Evolutionary conservation across 176 grass and related monocot genomes (phyloP).

Genomic region (Hsuehochloa calcarea): DNA sequence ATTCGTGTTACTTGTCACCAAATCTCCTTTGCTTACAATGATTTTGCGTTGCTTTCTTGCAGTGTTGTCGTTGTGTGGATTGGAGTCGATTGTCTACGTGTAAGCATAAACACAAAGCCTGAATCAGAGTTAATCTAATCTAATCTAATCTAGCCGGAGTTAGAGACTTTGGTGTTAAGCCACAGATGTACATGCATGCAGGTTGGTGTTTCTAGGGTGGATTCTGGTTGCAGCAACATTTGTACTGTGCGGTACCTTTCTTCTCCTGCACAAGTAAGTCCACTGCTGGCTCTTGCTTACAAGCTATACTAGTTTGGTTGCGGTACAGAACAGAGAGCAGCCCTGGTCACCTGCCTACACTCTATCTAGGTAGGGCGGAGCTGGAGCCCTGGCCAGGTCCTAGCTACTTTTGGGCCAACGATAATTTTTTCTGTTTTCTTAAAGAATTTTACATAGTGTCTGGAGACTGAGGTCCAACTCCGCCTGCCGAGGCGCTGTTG

Average conservation of each 20-base stretch:
- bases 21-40: background rate
- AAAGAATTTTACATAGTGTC: too few species aligned
- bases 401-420: too few species aligned
- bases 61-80: slow-evolving; percentile 66
- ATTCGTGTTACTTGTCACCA: background rate
- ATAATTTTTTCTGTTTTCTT: too few species aligned
- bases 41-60: background rate
- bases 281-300: background rate
- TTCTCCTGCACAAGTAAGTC: slow-evolving; percentile 81
- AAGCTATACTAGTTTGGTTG: slow-evolving; percentile 10
- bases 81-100: slow-evolving; percentile 60
- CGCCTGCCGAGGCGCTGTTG: too few species aligned
- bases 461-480: too few species aligned
- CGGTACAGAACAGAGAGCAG: background rate
- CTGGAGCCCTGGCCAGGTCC: too few species aligned
- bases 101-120: slow-evolving; percentile 36
- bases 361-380: too few species aligned
- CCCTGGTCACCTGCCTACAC: too few species aligned
- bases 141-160: background rate
- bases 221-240: slow-evolving; percentile 64
- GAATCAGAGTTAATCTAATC: background rate
- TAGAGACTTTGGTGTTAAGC: background rate
- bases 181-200: slow-evolving; percentile 10
- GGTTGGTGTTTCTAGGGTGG: slow-evolving; percentile 67
- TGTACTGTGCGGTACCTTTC: slow-evolving; percentile 59